phyloP scores from a whole-genome alignment of 345 rosid genomes.

The Camelina neglecta region DNA sequence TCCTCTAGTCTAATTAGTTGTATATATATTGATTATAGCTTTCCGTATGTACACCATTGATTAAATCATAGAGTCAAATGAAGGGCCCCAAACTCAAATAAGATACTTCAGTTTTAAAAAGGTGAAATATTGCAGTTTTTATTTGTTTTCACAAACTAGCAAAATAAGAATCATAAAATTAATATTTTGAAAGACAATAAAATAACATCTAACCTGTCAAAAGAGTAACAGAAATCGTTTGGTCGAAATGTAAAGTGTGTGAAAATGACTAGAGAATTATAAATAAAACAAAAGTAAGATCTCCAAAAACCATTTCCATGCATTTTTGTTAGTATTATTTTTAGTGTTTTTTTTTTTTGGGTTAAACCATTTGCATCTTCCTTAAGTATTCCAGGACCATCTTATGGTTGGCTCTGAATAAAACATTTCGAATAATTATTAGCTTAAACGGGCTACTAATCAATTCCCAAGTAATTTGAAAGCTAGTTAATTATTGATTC shows the following conservation, averaged over 20 bases:
- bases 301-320: not conserved
- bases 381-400: not conserved
- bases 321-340: not conserved
- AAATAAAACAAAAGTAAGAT: slow-evolving; percentile 2
- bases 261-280: not conserved
- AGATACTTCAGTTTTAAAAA: not conserved
- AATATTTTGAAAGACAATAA: not conserved
- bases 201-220: slow-evolving; percentile 4
- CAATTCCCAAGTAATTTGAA: slow-evolving; percentile 1
- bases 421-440: not conserved
- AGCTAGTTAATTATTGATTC: slow-evolving; percentile 5
- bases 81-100: not conserved
- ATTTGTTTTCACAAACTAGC: not conserved
- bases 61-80: slow-evolving; percentile 6
- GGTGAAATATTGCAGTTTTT: too few species aligned
- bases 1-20: not conserved
- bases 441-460: slow-evolving; percentile 11
- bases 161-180: not conserved
- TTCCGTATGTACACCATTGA: not conserved
- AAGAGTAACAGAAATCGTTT: not conserved
- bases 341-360: not conserved
- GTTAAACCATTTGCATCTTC: slow-evolving; percentile 15
- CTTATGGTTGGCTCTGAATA: slow-evolving; percentile 18
- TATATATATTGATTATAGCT: not conserved
- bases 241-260: slow-evolving; percentile 1